Conservation (phyloP, 257 asterid species). For the Fraxinus pennsylvanica region DNA sequence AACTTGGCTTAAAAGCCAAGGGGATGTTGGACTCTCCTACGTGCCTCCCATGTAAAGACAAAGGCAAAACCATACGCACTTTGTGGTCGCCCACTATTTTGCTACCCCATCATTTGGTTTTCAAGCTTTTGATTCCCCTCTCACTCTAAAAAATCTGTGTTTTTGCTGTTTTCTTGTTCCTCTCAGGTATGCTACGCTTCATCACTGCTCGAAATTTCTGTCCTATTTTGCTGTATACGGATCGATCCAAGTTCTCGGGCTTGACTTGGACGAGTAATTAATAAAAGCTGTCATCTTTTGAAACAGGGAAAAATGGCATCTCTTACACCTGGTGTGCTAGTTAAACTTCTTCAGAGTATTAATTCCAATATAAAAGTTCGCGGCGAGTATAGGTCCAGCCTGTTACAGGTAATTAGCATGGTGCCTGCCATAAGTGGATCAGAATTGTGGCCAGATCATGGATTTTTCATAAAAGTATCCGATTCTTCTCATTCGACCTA, state of each 20-base stretch:
- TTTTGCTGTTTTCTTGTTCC: conserved; percentile 5
- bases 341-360: conserved; percentile 73
- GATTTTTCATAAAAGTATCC: conserved; percentile 84
- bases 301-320: conserved; percentile 58
- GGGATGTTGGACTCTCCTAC: conserved; percentile 40
- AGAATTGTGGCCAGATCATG: conserved; percentile 79
- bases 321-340: conserved; percentile 73
- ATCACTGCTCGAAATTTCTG: not conserved
- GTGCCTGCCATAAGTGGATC: conserved; percentile 79
- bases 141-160: not conserved
- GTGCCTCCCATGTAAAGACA: conserved; percentile 64
- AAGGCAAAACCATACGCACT: conserved; percentile 11
- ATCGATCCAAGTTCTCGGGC: not conserved
- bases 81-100: conserved; percentile 18
- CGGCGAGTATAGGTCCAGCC: conserved; percentile 69
- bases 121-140: conserved; percentile 1
- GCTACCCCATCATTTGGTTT: conserved; percentile 15
- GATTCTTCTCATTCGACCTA: conserved; percentile 90
- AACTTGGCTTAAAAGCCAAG: conserved; percentile 66
- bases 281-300: not conserved
- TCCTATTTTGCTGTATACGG: not conserved
- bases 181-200: conserved; percentile 24
- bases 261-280: not conserved
- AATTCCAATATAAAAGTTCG: conserved; percentile 65
- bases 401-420: conserved; percentile 76